Evolutionary conservation across 2,329 filamentous ascomycete species (phyloP), one percentile per base, ranked within the genome.

Genomic region (Colletotrichum plurivorum): DNA sequence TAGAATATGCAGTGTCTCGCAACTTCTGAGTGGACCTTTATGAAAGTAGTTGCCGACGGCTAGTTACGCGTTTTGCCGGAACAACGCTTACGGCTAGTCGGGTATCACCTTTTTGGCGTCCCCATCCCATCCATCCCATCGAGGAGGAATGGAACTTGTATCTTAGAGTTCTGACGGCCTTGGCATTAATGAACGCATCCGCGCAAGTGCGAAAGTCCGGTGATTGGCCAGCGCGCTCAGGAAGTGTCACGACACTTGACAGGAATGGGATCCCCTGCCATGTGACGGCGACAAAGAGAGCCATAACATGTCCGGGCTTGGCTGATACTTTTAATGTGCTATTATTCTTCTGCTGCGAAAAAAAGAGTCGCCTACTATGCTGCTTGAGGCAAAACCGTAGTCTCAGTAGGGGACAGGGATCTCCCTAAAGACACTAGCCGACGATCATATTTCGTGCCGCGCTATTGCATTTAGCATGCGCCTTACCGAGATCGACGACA

Each of bases 1-100:
- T 54, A 62, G 59, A 62, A 62, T 54, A 62, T 36, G 59, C 53
- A 10, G 58, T 53, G 58, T 61, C 58, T 61, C 46, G 36, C 36
- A 27, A 53, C 20, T 51, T 46, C n/a, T 46, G 18, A 18, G 5
- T 20, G 51, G 41, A 39, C 54, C 36, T 22, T 27, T 31, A 39
- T 54, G 48, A 16, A 9, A 46, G 36, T 46, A 62, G 59, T 53
- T 53, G 22, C 59, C 49, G 59, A 53, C 39, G 59, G 59, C 48
- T 54, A 62, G 49, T 62, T 53, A 45, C 39, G 13, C 18, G 12
- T 27, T 36, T 36, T 18, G 20, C 13, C 49, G 31, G 25, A n/a
- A 20, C 18, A 46, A 62, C 39, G 59, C 49, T 53, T 62, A 45
- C 39, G 59, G 59, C 48, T 53, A 53, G 59, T 22, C 36, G 12